Evolutionary conservation across 2,329 filamentous ascomycete species (phyloP), one percentile per base, ranked within the genome.

Genomic region (Beauveria sp.): DNA sequence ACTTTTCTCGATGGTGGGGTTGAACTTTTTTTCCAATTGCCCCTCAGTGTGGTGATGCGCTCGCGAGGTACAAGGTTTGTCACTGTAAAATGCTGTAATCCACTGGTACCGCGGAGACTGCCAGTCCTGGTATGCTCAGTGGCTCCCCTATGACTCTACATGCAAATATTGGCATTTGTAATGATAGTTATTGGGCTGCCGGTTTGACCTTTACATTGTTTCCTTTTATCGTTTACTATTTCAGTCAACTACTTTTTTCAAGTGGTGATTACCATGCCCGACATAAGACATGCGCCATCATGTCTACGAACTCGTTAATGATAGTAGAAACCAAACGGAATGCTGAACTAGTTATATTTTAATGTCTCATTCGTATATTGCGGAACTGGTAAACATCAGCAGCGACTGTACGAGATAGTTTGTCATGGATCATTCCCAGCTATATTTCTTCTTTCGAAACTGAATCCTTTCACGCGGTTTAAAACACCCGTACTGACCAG

Each of bases 1-100:
- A 60, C 58, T 60, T 60, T 60, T 60, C 45, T 46, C 40, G n/a
- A 50, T 60, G 58, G 57, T 59, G 57, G 57, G 58, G 58, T 60
- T 60, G 58, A 47, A 60, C 58, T 60, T 60, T 60, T 58, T 52
- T 59, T 34, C n/a, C 24, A 14, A 8, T 20, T 54, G 58, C 58
- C 58, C 58, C 50, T 60, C 58, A 60, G 54, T 60, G 50, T 24
- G 47, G 38, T 52, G 47, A 59, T 30, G 49, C 46, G 22, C 20
- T 18, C 40, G 22, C 10, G 20, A 53, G 58, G 42, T 60, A 60
- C 58, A 53, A 38, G 50, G 9, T 20, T 46, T 20, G 40, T 5
- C 40, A 47, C 58, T 53, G 43, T 40, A 26, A 16, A 26, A 18
- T 43, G n/a, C 28, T 18, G 58, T 42, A 40, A 60, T 20, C 9